phyloP scores from a whole-genome alignment of 1,284 basidiomycete species.

The Athelia sp. region DNA sequence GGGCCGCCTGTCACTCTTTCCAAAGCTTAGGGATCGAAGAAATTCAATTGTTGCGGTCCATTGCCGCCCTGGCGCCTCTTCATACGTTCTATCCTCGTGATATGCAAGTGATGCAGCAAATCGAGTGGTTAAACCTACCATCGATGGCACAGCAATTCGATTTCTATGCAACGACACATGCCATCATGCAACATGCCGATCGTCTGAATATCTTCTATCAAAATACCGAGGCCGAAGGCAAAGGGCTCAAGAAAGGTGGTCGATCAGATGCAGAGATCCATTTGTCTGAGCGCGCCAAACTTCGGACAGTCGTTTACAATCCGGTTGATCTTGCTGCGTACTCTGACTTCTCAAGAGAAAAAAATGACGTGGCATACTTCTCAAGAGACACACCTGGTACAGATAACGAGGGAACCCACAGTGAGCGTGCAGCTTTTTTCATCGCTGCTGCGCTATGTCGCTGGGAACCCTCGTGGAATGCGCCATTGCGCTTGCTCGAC shows the following conservation, averaged over 20 bases:
- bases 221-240: too few species aligned
- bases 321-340: not conserved
- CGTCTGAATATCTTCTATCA: conserved; percentile 12
- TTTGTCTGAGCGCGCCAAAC: not conserved
- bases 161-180: conserved; percentile 11
- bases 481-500: not conserved
- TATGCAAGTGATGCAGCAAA: conserved; percentile 32
- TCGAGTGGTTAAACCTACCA: conserved; percentile 27
- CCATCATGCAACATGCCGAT: conserved; percentile 16
- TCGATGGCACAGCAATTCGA: conserved; percentile 20
- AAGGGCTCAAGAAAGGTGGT: too few species aligned
- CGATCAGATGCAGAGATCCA: not conserved
- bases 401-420: not conserved
- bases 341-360: too few species aligned
- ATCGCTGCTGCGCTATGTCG: not conserved
- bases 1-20: conserved; percentile 33
- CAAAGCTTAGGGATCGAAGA: conserved; percentile 25
- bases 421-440: not conserved
- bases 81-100: conserved; percentile 34
- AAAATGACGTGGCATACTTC: not conserved
- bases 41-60: conserved; percentile 24
- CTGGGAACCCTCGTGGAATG: not conserved
- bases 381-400: not conserved
- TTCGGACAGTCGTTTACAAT: not conserved
- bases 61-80: conserved; percentile 28